These are phyloP conservation scores for Neoscytalidium dimidiatum DNA, from an alignment of 2,329 filamentous ascomycete genomes.

Conservation along the genomic window DNA sequence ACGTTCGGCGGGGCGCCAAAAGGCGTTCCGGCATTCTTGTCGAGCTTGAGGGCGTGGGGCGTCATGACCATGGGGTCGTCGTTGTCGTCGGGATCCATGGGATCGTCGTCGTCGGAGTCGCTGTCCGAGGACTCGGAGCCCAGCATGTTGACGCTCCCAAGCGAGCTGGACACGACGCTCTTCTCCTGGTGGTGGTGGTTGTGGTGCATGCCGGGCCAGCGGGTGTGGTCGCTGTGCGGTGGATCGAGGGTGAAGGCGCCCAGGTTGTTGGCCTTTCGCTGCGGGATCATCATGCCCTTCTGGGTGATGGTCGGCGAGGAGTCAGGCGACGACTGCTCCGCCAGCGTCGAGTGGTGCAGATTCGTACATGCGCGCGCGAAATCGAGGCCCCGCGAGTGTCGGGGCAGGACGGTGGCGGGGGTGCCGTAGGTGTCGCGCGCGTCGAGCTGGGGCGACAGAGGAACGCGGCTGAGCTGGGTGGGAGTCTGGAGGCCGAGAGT, in stretches of 20 bases:
- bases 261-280: constrained; percentile 49
- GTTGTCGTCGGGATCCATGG: constrained; percentile 50
- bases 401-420: constrained; percentile 82
- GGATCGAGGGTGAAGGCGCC: constrained; percentile 59
- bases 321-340: constrained; percentile 83
- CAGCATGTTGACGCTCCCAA: constrained; percentile 78
- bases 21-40: constrained; percentile 49
- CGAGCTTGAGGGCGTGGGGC: constrained; percentile 69
- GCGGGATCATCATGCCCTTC: constrained; percentile 63
- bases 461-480: constrained; percentile 57
- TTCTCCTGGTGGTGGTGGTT: constrained; percentile 50
- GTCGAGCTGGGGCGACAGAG: constrained; percentile 84
- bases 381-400: constrained; percentile 86
- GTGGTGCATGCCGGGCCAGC: constrained; percentile 67
- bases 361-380: constrained; percentile 93
- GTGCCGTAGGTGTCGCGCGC: constrained; percentile 82
- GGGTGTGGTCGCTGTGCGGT: constrained; percentile 60
- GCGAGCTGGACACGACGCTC: constrained; percentile 65
- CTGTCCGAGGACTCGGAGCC: constrained; percentile 76
- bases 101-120: constrained; percentile 60
- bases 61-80: constrained; percentile 78
- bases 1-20: constrained; percentile 37
- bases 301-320: constrained; percentile 84
- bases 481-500: constrained; percentile 44
- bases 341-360: constrained; percentile 91